phyloP scores from a whole-genome alignment of 371 early-diverging fungal genomes.

The Mucor lusitanicus region DNA sequence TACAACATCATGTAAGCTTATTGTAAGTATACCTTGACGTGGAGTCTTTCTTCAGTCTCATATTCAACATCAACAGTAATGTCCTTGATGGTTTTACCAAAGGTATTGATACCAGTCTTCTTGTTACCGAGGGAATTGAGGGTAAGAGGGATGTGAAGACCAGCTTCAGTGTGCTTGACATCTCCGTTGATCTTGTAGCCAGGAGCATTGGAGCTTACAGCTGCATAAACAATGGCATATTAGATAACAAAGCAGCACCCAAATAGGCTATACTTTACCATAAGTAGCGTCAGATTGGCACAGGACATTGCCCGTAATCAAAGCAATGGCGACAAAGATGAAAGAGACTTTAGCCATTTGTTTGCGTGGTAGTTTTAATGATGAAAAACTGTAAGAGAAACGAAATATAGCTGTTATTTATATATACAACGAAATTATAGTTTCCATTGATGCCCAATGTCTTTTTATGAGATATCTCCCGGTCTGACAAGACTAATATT shows the following conservation, averaged over 20 bases:
- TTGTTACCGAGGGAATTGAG: conserved; percentile 7
- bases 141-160: conserved; percentile 34
- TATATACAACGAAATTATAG: too few relatives aligned
- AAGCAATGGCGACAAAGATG: conserved; percentile 26
- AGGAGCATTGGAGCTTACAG: conserved; percentile 20
- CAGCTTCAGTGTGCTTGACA: conserved; percentile 27
- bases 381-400: too few relatives aligned
- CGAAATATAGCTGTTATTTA: too few relatives aligned
- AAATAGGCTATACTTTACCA: conserved; percentile 4
- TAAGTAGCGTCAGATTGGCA: conserved; percentile 18
- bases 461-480: not conserved
- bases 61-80: conserved; percentile 50
- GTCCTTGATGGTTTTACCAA: conserved; percentile 47
- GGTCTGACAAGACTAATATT: not conserved
- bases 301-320: conserved; percentile 14
- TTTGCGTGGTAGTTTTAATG: too few relatives aligned
- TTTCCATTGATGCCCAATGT: too few relatives aligned
- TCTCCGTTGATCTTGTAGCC: conserved; percentile 37
- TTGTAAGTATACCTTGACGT: conserved; percentile 39
- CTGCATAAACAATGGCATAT: not conserved
- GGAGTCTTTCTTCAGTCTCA: conserved; percentile 51
- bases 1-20: not conserved
- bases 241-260: too few relatives aligned
- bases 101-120: conserved; percentile 15
- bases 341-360: conserved; percentile 25